These are phyloP conservation scores for Erodium chrysanthum DNA, from an alignment of 441 rosid species.

Conservation along the genomic window DNA sequence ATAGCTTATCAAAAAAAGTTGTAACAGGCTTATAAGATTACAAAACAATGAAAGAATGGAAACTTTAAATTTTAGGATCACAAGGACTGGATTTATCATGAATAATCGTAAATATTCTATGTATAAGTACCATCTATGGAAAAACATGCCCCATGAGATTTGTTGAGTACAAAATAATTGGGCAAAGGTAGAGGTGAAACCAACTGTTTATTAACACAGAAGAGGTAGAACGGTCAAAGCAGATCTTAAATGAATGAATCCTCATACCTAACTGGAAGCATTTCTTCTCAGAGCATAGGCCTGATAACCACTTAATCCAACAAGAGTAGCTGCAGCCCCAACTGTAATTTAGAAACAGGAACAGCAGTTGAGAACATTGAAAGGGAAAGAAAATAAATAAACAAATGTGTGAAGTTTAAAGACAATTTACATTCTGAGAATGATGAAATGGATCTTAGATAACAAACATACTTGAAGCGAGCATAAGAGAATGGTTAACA, in stretches of 20 bases:
- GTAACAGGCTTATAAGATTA: background rate
- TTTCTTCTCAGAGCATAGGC: slow-evolving; percentile 53
- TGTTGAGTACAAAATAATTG: slow-evolving; percentile 6
- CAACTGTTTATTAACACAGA: slow-evolving; percentile 15
- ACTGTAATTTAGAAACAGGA: slow-evolving; percentile 31
- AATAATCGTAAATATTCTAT: slow-evolving; percentile 8
- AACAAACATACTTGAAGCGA: slow-evolving; percentile 48
- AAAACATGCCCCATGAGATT: slow-evolving; percentile 7
- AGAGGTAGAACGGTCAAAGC: slow-evolving; percentile 8
- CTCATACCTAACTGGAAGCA: slow-evolving; percentile 18
- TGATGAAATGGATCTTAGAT: background rate
- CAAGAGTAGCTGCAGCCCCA: slow-evolving; percentile 49
- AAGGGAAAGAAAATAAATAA: background rate
- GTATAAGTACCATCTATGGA: slow-evolving; percentile 16
- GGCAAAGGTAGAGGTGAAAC: slow-evolving; percentile 6
- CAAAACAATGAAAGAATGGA: slow-evolving; percentile 1
- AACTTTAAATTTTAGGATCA: background rate
- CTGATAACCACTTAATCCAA: slow-evolving; percentile 60
- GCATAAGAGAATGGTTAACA: slow-evolving; percentile 47
- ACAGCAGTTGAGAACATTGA: slow-evolving; percentile 12
- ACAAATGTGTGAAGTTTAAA: background rate
- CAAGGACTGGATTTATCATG: background rate
- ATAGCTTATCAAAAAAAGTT: too few species aligned
- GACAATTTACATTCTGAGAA: background rate
- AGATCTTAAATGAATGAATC: slow-evolving; percentile 3